Base-by-base conservation (phyloP, 1,284 basidiomycete genomes). In the Tremellales sp. region DNA sequence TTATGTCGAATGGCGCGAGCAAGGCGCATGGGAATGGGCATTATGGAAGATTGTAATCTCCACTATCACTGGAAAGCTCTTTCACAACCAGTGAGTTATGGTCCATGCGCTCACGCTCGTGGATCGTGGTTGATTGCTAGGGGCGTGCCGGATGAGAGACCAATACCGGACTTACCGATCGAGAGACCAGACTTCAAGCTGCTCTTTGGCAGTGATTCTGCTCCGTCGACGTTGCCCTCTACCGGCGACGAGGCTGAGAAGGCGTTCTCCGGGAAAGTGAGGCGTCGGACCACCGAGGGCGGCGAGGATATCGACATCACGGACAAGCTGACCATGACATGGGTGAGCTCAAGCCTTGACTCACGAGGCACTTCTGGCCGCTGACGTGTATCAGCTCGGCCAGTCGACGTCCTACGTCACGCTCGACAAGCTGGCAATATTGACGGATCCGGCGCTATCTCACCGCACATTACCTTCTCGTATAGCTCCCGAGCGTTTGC, bases 401-500 rank as follows among this genome's bases (percentile, higher is more conserved):
- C 75, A 76, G 56, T 76, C 75, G 2, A 75, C 74, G 2, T 60
- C 72, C 19, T 74, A 76, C 40, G 70, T 78, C 13, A 77, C 77
- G 27, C 61, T 78, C 35, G 71, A 76, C 42, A 75, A 75, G 15
- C 64, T 78, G 11, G 70, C 70, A 15, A 75, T 79, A 41, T 62
- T 79, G 17, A 79, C 77, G 33, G 78, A 79, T 53, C 78, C 78
- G 1, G 75, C 77, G 10, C 73, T 78, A 23, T 72, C 73, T 33
- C 65, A 75, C 43, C 69, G 74, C 26, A 76, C 76, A 0, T 57
- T 78, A 8, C 64, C 65, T 3, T 74, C 69, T 12, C 47, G 70
- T 13, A 53, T 76, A 15, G 75, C 73, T 3, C 76, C 76, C 4
- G 62, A 65, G 29, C 60, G 76, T 17, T 58, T 78, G 40, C 65